These are phyloP conservation scores for Cyclotella cryptica DNA, from an alignment of 108 stramenopile species.

Conservation along the genomic window DNA sequence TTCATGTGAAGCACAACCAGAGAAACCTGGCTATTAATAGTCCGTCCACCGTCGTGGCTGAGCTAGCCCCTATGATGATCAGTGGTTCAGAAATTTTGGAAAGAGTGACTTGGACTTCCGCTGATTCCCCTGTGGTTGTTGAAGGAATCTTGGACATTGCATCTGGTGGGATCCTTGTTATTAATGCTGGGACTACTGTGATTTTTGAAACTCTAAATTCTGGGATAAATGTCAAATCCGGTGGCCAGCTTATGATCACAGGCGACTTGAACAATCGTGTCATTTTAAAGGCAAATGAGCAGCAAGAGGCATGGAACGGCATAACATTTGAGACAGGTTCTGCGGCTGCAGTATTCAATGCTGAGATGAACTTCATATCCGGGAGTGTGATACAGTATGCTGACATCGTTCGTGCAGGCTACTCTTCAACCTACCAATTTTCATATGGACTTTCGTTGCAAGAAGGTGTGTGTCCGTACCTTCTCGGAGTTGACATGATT, in stretches of 20 bases:
- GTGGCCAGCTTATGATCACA: constrained; percentile 19
- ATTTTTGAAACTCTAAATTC: constrained; percentile 9
- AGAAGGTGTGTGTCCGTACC: constrained; percentile 15
- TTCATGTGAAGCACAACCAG: no score
- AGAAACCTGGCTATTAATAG: no score
- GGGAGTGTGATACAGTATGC: constrained; percentile 30
- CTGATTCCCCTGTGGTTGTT: constrained; percentile 10
- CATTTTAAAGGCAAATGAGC: constrained; percentile 11
- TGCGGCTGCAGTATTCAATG: not conserved
- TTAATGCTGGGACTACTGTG: constrained; percentile 9
- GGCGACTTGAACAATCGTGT: constrained; percentile 16
- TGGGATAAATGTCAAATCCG: constrained; percentile 9
- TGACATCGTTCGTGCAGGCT: constrained; percentile 28
- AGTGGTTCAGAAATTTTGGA: not conserved
- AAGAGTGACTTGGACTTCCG: not conserved
- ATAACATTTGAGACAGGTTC: constrained; percentile 13
- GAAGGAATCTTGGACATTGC: constrained; percentile 7
- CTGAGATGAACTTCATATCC: not conserved
- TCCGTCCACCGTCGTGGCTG: no score
- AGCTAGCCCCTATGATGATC: not conserved
- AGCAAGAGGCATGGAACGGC: constrained; percentile 14
- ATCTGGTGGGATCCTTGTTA: constrained; percentile 14
- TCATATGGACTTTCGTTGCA: not conserved
- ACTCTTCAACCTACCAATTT: not conserved
- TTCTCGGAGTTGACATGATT: constrained; percentile 26